Percentiles rank a stretch among this genome's conserved stretches.
Evolutionary conservation across 129 eudicot genomes (phyloP).

Genomic region (Arctium lappa): DNA sequence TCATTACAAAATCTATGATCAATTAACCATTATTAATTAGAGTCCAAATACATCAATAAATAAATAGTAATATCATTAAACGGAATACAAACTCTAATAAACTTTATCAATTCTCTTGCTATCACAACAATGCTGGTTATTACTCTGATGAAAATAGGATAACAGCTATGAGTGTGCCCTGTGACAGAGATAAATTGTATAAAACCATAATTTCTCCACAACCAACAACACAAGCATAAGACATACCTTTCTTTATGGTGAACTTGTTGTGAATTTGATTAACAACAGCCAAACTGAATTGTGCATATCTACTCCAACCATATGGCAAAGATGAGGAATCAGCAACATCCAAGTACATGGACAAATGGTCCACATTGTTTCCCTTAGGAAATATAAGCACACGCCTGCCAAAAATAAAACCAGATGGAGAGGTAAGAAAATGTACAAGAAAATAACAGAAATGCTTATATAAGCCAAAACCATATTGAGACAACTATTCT

Average conservation of each 20-base stretch:
- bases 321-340: slow-evolving; percentile 82
- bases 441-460: neutral
- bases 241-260: slow-evolving; percentile 72
- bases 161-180: neutral
- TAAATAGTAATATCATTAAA: neutral
- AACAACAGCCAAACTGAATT: slow-evolving; percentile 87
- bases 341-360: slow-evolving; percentile 94
- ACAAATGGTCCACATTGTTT: slow-evolving; percentile 86
- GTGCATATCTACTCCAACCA: slow-evolving; percentile 99
- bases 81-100: neutral
- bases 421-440: neutral
- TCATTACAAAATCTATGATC: neutral
- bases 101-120: neutral
- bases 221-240: neutral
- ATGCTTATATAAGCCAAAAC: neutral
- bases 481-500: neutral
- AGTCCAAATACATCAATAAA: slow-evolving; percentile 1
- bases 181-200: neutral
- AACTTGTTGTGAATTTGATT: slow-evolving; percentile 70
- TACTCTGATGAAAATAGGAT: neutral
- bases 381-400: slow-evolving; percentile 94
- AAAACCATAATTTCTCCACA: neutral
- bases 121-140: neutral
- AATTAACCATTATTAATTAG: neutral
- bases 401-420: slow-evolving; percentile 56